Evolutionary conservation across 2,329 filamentous ascomycete species (phyloP).

Genomic region (Monascus ruber): DNA sequence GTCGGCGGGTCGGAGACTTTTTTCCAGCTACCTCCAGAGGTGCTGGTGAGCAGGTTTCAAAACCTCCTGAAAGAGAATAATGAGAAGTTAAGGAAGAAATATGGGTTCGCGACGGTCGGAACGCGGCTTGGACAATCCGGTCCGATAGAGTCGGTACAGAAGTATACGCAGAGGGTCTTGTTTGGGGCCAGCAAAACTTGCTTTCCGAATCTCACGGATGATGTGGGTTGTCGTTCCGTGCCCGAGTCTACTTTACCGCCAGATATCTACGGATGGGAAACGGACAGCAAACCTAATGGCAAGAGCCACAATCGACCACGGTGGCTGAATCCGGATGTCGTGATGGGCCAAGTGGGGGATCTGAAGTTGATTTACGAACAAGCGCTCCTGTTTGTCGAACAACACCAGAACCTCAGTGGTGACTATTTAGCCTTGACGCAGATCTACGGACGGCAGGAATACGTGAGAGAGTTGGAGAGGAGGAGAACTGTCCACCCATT

Average conservation of each 20-base stretch:
- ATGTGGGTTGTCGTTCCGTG: slow-evolving; percentile 42
- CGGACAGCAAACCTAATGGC: slow-evolving; percentile 26
- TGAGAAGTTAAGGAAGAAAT: slow-evolving; percentile 38
- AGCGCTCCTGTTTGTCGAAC: slow-evolving; percentile 28
- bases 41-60: slow-evolving; percentile 53
- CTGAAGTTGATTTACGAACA: slow-evolving; percentile 36
- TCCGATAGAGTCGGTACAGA: slow-evolving; percentile 19
- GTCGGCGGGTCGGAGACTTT: slow-evolving; percentile 54
- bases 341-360: slow-evolving; percentile 42
- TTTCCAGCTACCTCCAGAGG: slow-evolving; percentile 53
- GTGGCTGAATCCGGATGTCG: slow-evolving; percentile 38
- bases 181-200: slow-evolving; percentile 47
- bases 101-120: slow-evolving; percentile 29
- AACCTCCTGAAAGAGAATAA: slow-evolving; percentile 44
- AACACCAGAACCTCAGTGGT: slow-evolving; percentile 18
- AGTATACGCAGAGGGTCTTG: slow-evolving; percentile 43
- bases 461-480: slow-evolving; percentile 34
- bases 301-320: slow-evolving; percentile 31
- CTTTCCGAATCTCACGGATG: slow-evolving; percentile 28
- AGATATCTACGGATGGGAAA: slow-evolving; percentile 38
- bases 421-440: slow-evolving; percentile 41
- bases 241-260: slow-evolving; percentile 41
- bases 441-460: slow-evolving; percentile 44
- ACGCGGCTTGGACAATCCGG: slow-evolving; percentile 7
- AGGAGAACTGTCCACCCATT: slow-evolving; percentile 20